These are phyloP conservation scores for Chlorencoelia australis DNA, from an alignment of 2,329 filamentous ascomycete genomes.

Conservation along the genomic window DNA sequence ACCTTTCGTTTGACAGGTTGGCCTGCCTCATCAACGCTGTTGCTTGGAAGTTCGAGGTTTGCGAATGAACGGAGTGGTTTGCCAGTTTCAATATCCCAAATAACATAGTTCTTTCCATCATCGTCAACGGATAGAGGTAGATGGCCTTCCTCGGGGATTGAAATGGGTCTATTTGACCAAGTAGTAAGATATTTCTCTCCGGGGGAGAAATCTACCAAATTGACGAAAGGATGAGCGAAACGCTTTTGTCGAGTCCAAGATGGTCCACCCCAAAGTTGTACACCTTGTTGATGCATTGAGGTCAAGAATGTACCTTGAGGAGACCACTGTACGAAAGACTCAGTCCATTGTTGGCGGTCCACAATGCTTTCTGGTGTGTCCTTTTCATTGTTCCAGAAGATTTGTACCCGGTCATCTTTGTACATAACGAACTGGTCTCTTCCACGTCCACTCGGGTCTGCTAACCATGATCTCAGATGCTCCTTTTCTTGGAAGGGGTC, in stretches of 20 bases:
- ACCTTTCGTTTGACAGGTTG: constrained; percentile 77
- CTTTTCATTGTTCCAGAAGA: constrained; percentile 98
- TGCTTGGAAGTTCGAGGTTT: constrained; percentile 69
- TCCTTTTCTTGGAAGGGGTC: constrained; percentile 85
- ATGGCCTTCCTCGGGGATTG: constrained; percentile 80
- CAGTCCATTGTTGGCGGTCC: constrained; percentile 92
- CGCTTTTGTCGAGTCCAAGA: constrained; percentile 86
- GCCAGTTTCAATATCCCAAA: constrained; percentile 89
- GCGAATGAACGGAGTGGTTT: constrained; percentile 89
- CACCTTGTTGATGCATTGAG: constrained; percentile 90
- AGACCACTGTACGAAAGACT: constrained; percentile 97
- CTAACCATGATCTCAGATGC: constrained; percentile 88
- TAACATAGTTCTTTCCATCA: constrained; percentile 98
- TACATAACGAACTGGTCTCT: constrained; percentile 96
- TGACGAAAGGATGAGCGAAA: constrained; percentile 91
- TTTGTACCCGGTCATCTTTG: constrained; percentile 80
- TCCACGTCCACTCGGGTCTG: constrained; percentile 66
- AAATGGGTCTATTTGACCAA: constrained; percentile 91
- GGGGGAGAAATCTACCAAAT: constrained; percentile 92
- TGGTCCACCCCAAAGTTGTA: constrained; percentile 90
- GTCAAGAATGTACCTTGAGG: constrained; percentile 88
- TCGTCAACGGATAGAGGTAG: constrained; percentile 80
- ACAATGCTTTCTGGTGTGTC: constrained; percentile 81
- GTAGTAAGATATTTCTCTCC: constrained; percentile 88
- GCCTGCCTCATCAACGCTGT: constrained; percentile 48